A percentile compares a stretch with the other conserved stretches of the same genome.
These are phyloP conservation scores for Debaryomyces prosopidis DNA, from an alignment of 805 yeast genomes.

Conservation along the genomic window DNA sequence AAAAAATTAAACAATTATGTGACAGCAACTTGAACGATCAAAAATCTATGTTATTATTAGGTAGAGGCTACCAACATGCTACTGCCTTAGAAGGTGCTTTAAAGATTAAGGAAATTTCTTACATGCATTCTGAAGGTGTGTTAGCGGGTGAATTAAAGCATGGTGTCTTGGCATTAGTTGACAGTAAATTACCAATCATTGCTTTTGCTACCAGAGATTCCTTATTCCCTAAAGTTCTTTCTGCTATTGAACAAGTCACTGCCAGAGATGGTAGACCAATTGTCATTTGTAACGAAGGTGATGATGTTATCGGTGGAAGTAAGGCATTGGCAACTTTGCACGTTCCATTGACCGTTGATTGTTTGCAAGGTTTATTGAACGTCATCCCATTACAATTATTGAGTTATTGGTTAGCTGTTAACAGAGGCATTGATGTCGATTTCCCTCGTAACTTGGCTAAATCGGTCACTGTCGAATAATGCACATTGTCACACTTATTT, in stretches of 20 bases:
- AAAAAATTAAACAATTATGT: constrained; percentile 74
- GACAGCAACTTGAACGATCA: constrained; percentile 70
- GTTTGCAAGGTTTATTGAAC: constrained; percentile 93
- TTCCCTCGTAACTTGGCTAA: constrained; percentile 99
- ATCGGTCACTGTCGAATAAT: constrained; percentile 92
- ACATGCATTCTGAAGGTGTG: constrained; percentile 99
- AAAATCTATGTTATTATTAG: constrained; percentile 85
- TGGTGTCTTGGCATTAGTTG: constrained; percentile 96
- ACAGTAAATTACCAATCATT: constrained; percentile 88
- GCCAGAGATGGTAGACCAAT: constrained; percentile 98
- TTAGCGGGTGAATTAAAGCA: constrained; percentile 98
- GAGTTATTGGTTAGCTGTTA: constrained; percentile 95
- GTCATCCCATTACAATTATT: constrained; percentile 93
- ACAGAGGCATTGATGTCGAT: constrained; percentile 94
- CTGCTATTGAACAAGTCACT: constrained; percentile 93
- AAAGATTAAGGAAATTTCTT: constrained; percentile 96
- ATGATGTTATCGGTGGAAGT: constrained; percentile 56
- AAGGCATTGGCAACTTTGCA: constrained; percentile 71
- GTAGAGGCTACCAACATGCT: constrained; percentile 97
- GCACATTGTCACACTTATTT: neutral
- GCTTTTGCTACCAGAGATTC: constrained; percentile 97
- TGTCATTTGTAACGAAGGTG: constrained; percentile 83
- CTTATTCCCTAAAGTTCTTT: constrained; percentile 91
- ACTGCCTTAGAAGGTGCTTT: constrained; percentile 98
- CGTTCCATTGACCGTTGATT: constrained; percentile 94